phyloP scores from a whole-genome alignment of 2,329 filamentous ascomycete species.

The Ceratocystis alfenasii region DNA sequence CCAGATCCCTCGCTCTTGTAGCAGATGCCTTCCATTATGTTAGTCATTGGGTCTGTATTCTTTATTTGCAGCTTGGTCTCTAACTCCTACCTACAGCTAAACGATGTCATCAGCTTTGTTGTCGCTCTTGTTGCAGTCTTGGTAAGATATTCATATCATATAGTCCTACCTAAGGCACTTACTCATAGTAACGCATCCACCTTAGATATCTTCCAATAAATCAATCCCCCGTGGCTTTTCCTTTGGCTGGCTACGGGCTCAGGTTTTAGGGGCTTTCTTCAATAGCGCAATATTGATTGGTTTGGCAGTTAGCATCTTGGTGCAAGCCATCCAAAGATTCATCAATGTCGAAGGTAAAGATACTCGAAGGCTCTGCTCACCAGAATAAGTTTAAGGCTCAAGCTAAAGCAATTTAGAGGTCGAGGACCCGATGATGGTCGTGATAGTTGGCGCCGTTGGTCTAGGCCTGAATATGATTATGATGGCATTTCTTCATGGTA shows the following conservation, averaged over 20 bases:
- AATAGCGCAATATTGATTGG: slow-evolving; percentile 65
- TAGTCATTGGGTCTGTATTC: slow-evolving; percentile 25
- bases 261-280: slow-evolving; percentile 66
- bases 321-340: slow-evolving; percentile 63
- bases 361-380: slow-evolving; percentile 23
- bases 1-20: slow-evolving; percentile 57
- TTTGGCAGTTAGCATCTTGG: slow-evolving; percentile 57
- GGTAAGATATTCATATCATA: slow-evolving; percentile 32
- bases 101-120: slow-evolving; percentile 57
- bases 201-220: slow-evolving; percentile 44
- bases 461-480: slow-evolving; percentile 56
- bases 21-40: slow-evolving; percentile 73
- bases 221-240: slow-evolving; percentile 47
- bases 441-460: slow-evolving; percentile 58
- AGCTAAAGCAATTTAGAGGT: slow-evolving; percentile 37
- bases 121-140: slow-evolving; percentile 54
- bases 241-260: slow-evolving; percentile 66
- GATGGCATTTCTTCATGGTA: slow-evolving; percentile 53
- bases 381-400: neutral
- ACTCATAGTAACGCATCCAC: too few species aligned
- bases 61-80: neutral
- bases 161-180: too few species aligned
- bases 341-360: slow-evolving; percentile 40
- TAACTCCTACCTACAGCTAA: slow-evolving; percentile 40
- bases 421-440: slow-evolving; percentile 51